Conservation (phyloP, 208 protist species). For the Trypanosoma conorhini region DNA sequence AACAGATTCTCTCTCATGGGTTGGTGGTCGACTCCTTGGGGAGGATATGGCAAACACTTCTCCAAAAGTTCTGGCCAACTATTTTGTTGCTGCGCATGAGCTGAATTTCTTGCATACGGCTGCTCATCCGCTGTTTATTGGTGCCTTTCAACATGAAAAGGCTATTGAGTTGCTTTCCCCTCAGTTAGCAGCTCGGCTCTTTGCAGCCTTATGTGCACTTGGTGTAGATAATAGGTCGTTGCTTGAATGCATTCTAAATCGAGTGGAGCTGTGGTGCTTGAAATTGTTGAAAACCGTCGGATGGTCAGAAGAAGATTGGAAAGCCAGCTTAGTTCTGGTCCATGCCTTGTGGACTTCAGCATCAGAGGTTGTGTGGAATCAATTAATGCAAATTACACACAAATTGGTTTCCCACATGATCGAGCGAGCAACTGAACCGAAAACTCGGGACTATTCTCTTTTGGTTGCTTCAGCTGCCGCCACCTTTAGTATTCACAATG, state of each 20-base stretch:
- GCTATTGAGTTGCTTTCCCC: constrained; percentile 8
- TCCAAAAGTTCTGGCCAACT: constrained; percentile 13
- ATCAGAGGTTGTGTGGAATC: constrained; percentile 16
- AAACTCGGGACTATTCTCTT: constrained; percentile 8
- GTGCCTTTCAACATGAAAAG: constrained; percentile 2
- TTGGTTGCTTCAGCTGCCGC: constrained; percentile 6
- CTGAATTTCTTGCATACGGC: constrained; percentile 12
- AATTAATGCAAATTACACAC: constrained; percentile 13
- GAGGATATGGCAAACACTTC: background rate
- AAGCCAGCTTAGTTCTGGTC: constrained; percentile 16
- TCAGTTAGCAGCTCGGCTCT: constrained; percentile 15
- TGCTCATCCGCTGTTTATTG: constrained; percentile 18
- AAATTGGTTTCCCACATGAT: constrained; percentile 19
- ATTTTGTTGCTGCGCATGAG: constrained; percentile 32
- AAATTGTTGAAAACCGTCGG: background rate
- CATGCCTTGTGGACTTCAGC: constrained; percentile 22
- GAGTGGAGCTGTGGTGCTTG: constrained; percentile 1
- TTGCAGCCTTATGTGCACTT: constrained; percentile 24
- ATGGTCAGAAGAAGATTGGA: constrained; percentile 23
- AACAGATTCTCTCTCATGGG: constrained; percentile 19
- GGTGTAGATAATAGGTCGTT: constrained; percentile 24
- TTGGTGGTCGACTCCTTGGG: constrained; percentile 17
- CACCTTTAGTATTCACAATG: constrained; percentile 18
- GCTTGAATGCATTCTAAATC: constrained; percentile 5
- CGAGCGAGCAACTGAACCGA: background rate